Conservation (phyloP, 192 early-diverging fungal genomes). For the Gaertneriomyces sp. region DNA sequence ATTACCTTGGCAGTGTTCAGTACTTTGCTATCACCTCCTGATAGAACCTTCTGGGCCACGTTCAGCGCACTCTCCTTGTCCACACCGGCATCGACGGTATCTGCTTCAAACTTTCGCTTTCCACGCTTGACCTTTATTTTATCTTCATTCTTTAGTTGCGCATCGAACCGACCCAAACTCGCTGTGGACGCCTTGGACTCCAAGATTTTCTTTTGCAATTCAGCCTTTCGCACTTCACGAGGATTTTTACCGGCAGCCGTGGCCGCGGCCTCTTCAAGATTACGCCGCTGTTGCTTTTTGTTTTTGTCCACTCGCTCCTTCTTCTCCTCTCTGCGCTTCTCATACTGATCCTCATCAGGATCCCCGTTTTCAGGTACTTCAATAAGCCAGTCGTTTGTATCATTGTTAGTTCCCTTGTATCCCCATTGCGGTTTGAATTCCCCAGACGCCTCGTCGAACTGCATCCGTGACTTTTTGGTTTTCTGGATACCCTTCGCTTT, state of each 20-base stretch:
- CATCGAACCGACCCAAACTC: conserved; percentile 89
- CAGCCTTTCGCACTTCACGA: conserved; percentile 63
- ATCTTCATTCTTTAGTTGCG: conserved; percentile 72
- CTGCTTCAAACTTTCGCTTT: conserved; percentile 46
- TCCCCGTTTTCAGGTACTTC: conserved; percentile 83
- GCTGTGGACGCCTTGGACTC: conserved; percentile 84
- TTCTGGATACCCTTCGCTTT: conserved; percentile 89
- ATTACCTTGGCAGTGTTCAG: conserved; percentile 43
- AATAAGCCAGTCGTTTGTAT: conserved; percentile 83
- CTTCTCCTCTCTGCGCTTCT: conserved; percentile 74
- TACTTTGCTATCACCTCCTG: conserved; percentile 29
- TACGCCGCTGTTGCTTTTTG: conserved; percentile 77
- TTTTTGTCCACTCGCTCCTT: conserved; percentile 87
- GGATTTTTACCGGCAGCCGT: conserved; percentile 43
- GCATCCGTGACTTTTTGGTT: conserved; percentile 75
- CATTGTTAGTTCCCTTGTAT: conserved; percentile 73
- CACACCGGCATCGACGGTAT: conserved; percentile 23
- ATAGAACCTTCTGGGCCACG: conserved; percentile 38
- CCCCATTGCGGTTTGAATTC: conserved; percentile 90
- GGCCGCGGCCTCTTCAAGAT: conserved; percentile 74
- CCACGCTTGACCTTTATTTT: conserved; percentile 67
- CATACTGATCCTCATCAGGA: conserved; percentile 85
- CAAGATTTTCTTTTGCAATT: conserved; percentile 69
- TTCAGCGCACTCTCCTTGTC: conserved; percentile 33
- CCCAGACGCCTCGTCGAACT: conserved; percentile 75